These are phyloP conservation scores for Avena sativa DNA, from an alignment of 176 grass and related monocot species.

Conservation along the genomic window DNA sequence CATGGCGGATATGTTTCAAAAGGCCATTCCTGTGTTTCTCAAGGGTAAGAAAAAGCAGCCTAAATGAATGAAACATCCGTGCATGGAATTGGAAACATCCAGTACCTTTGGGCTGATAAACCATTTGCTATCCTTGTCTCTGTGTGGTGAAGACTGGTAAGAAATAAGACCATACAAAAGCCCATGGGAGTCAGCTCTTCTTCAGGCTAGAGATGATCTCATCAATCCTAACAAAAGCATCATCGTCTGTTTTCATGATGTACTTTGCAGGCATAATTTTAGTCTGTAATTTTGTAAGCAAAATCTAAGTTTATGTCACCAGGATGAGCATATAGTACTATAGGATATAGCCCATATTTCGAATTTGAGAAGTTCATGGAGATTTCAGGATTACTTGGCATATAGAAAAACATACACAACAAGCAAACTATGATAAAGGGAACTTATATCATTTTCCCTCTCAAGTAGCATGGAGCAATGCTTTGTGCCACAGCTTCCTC, in stretches of 20 bases:
- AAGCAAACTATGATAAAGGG: constrained; percentile 8
- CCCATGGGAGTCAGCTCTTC: constrained; percentile 50
- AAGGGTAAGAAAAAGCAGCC: constrained; percentile 35
- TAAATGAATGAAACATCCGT: neutral
- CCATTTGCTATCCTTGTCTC: constrained; percentile 93
- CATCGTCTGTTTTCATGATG: constrained; percentile 99
- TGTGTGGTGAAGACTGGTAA: constrained; percentile 79
- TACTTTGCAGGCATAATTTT: constrained; percentile 79
- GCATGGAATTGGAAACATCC: constrained; percentile 11
- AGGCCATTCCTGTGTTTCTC: constrained; percentile 73
- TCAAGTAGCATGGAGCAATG: constrained; percentile 22
- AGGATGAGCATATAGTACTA: neutral
- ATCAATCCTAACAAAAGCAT: constrained; percentile 95
- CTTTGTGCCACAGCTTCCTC: neutral
- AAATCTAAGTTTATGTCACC: constrained; percentile 28
- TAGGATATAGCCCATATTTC: neutral
- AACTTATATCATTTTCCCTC: neutral
- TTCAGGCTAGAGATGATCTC: constrained; percentile 80
- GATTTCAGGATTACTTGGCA: neutral
- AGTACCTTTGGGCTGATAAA: constrained; percentile 85
- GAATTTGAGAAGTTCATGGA: neutral
- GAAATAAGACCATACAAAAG: constrained; percentile 93
- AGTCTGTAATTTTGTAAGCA: constrained; percentile 58
- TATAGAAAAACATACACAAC: constrained; percentile 15
- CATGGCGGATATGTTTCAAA: constrained; percentile 73